Conservation (phyloP, 2,329 filamentous ascomycete genomes). For the Penicillium corylophilum region DNA sequence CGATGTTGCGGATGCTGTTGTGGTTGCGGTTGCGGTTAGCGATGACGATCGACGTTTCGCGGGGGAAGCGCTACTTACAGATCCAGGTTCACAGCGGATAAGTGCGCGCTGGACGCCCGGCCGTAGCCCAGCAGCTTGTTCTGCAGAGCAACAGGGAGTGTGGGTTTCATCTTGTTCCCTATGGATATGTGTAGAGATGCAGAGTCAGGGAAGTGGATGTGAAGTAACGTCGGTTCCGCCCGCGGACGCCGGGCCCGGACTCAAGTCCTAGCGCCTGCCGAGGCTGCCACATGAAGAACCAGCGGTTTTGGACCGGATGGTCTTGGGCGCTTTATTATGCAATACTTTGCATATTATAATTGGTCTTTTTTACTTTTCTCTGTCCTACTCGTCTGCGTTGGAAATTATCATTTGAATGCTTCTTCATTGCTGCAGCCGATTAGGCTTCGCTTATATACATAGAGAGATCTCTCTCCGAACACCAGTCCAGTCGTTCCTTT, state of each 20-base stretch:
- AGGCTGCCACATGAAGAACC: conserved; percentile 15
- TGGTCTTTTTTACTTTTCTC: background rate
- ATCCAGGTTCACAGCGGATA: conserved; percentile 42
- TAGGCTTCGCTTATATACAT: conserved; percentile 33
- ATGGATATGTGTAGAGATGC: conserved; percentile 11
- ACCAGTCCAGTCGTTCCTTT: conserved; percentile 27
- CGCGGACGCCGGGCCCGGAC: conserved; percentile 1
- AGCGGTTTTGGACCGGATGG: background rate
- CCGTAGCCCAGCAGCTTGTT: conserved; percentile 44
- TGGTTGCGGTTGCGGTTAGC: conserved; percentile 1
- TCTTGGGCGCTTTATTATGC: background rate
- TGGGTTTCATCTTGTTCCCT: conserved; percentile 38
- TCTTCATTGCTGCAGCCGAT: conserved; percentile 18
- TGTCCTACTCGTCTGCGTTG: too few species aligned
- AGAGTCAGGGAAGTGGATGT: conserved; percentile 11
- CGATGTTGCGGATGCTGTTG: conserved; percentile 76
- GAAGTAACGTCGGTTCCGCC: conserved; percentile 10
- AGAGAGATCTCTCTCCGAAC: conserved; percentile 28
- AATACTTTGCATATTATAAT: background rate
- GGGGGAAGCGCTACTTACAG: conserved; percentile 38
- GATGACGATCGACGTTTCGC: conserved; percentile 7
- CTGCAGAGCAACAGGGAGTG: conserved; percentile 45
- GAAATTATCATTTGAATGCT: conserved; percentile 1
- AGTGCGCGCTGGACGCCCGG: conserved; percentile 33
- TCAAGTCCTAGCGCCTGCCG: conserved; percentile 6